Conservation (phyloP, 176 grass and related monocot species). For the Bromus sterilis region DNA sequence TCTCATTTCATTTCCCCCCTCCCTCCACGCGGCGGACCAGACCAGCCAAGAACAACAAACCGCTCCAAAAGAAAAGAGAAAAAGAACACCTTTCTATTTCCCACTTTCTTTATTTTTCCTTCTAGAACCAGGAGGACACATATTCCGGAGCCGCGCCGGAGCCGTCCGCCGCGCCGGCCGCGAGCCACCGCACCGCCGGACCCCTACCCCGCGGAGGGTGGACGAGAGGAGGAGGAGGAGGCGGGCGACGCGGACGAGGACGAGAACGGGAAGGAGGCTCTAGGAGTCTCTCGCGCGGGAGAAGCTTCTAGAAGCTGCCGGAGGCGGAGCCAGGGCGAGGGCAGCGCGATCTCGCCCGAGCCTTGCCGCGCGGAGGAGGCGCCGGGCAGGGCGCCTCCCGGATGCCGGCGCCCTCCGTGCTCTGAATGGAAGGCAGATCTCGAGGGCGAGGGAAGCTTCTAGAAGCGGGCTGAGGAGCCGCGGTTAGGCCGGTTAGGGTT, state of each 20-base stretch:
- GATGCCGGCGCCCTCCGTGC: constrained; percentile 32
- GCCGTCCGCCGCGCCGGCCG: constrained; percentile 30
- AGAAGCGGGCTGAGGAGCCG: constrained; percentile 36
- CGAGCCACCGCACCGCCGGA: constrained; percentile 14
- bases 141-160: constrained; percentile 34
- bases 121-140: constrained; percentile 9
- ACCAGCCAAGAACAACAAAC: constrained; percentile 25
- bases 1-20: not conserved
- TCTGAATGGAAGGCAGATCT: constrained; percentile 65
- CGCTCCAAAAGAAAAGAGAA: not conserved
- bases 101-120: constrained; percentile 24
- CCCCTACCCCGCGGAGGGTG: not conserved
- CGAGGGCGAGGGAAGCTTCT: constrained; percentile 37
- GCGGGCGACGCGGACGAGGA: not conserved
- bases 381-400: constrained; percentile 12
- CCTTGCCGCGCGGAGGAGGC: constrained; percentile 1
- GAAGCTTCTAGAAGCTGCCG: constrained; percentile 31
- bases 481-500: constrained; percentile 34
- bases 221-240: not conserved
- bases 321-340: not conserved
- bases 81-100: constrained; percentile 27
- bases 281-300: not conserved
- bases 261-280: not conserved
- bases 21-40: constrained; percentile 20
- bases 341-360: constrained; percentile 25